phyloP scores from a whole-genome alignment of 2,329 filamentous ascomycete genomes.

The Epichloe festucae region DNA sequence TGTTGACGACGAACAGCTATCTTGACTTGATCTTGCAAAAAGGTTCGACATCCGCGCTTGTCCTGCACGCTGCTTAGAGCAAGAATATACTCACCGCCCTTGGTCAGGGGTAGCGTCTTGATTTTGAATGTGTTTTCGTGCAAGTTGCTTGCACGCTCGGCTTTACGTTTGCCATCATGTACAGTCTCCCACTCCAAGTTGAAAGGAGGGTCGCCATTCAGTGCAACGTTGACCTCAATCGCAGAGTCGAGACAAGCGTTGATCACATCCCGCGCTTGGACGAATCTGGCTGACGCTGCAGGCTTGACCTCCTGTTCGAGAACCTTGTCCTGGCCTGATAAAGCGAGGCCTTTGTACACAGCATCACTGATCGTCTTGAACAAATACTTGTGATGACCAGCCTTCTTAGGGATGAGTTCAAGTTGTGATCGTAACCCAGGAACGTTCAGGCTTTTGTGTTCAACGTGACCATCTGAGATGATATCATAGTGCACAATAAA shows the following conservation, averaged over 20 bases:
- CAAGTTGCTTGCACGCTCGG: slow-evolving; percentile 52
- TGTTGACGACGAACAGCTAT: slow-evolving; percentile 80
- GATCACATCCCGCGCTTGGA: slow-evolving; percentile 37
- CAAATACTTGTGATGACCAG: slow-evolving; percentile 76
- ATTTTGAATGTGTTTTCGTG: slow-evolving; percentile 53
- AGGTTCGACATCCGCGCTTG: slow-evolving; percentile 75
- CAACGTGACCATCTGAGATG: slow-evolving; percentile 45
- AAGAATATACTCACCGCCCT: slow-evolving; percentile 83
- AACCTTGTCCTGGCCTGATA: slow-evolving; percentile 48
- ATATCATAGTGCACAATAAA: slow-evolving; percentile 74
- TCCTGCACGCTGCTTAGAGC: slow-evolving; percentile 80
- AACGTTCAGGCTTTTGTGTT: slow-evolving; percentile 43
- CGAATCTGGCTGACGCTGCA: slow-evolving; percentile 67
- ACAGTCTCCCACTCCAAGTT: slow-evolving; percentile 85
- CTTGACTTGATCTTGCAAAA: slow-evolving; percentile 68
- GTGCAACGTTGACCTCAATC: slow-evolving; percentile 58
- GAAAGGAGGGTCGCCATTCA: slow-evolving; percentile 78
- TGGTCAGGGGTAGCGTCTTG: slow-evolving; percentile 57
- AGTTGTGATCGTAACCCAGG: slow-evolving; percentile 70
- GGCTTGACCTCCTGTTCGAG: slow-evolving; percentile 89
- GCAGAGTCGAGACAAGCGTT: slow-evolving; percentile 75
- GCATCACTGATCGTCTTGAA: slow-evolving; percentile 72
- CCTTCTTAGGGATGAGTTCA: slow-evolving; percentile 66
- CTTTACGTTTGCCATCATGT: slow-evolving; percentile 73
- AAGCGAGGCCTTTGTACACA: slow-evolving; percentile 57